Conservation (phyloP, 805 yeast genomes). For the Yarrowia sp. region DNA sequence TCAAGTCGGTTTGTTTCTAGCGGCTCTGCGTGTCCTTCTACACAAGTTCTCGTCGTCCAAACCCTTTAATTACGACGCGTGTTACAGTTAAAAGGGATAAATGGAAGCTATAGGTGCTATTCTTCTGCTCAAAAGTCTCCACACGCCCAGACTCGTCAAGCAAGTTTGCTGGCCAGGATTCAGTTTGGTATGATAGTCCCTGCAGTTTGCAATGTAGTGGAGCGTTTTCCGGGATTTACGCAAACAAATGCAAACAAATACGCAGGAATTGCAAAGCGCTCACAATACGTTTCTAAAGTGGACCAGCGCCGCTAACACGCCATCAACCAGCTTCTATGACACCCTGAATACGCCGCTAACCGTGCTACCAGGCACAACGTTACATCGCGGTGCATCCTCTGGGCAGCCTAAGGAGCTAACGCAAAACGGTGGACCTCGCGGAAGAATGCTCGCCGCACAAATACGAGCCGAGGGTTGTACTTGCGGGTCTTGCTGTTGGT, state of each 20-base stretch:
- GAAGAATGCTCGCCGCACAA: background rate
- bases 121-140: too few species aligned
- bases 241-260: too few species aligned
- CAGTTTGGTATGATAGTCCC: too few species aligned
- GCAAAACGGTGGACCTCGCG: background rate
- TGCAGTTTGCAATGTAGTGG: too few species aligned
- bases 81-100: slow-evolving; percentile 11
- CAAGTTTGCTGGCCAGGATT: too few species aligned
- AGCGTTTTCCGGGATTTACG: too few species aligned
- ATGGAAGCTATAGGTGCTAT: background rate
- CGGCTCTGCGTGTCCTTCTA: background rate
- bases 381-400: background rate
- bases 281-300: too few species aligned
- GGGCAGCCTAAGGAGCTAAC: background rate
- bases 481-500: background rate
- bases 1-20: background rate
- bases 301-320: too few species aligned
- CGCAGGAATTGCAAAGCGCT: too few species aligned
- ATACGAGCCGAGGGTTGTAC: background rate
- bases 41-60: background rate
- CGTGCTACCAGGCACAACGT: background rate
- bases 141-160: too few species aligned
- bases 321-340: background rate
- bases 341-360: background rate
- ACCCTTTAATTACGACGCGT: background rate